Conservation (phyloP, 1,284 basidiomycete species). For the Ganoderma sinense region DNA sequence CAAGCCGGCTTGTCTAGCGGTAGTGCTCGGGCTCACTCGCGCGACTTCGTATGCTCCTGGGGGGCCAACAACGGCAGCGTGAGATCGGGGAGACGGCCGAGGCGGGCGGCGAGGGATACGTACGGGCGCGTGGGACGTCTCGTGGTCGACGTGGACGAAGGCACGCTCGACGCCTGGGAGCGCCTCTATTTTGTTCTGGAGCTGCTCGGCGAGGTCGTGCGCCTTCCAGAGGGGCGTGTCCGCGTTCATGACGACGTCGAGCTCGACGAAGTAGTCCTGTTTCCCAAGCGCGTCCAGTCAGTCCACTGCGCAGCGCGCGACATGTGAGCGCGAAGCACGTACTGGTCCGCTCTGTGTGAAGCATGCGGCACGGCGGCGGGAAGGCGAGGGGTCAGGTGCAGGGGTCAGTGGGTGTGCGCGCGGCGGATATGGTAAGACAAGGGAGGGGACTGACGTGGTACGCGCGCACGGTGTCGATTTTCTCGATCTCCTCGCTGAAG, state of each 20-base stretch:
- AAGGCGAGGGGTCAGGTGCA: neutral
- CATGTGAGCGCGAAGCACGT: neutral
- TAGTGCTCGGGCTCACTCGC: neutral
- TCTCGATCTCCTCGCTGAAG: conserved; percentile 86
- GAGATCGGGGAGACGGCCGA: neutral
- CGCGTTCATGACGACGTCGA: conserved; percentile 93
- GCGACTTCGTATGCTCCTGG: conserved; percentile 5
- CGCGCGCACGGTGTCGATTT: conserved; percentile 88
- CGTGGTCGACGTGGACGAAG: conserved; percentile 94
- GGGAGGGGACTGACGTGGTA: conserved; percentile 71
- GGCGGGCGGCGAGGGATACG: conserved; percentile 34
- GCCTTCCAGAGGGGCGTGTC: conserved; percentile 91
- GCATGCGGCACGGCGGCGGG: neutral
- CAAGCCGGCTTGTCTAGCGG: neutral
- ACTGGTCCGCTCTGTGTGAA: conserved; percentile 62
- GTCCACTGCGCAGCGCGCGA: neutral
- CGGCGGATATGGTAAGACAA: neutral
- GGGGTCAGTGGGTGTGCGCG: conserved; percentile 7
- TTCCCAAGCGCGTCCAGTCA: neutral
- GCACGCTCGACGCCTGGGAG: conserved; percentile 92
- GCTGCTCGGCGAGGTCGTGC: conserved; percentile 92
- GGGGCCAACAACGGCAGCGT: neutral
- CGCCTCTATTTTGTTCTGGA: conserved; percentile 94
- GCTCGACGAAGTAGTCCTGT: conserved; percentile 87
- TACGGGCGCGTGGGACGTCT: conserved; percentile 86